Conservation (phyloP, 371 early-diverging fungal species). For the Zychaea mexicana region DNA sequence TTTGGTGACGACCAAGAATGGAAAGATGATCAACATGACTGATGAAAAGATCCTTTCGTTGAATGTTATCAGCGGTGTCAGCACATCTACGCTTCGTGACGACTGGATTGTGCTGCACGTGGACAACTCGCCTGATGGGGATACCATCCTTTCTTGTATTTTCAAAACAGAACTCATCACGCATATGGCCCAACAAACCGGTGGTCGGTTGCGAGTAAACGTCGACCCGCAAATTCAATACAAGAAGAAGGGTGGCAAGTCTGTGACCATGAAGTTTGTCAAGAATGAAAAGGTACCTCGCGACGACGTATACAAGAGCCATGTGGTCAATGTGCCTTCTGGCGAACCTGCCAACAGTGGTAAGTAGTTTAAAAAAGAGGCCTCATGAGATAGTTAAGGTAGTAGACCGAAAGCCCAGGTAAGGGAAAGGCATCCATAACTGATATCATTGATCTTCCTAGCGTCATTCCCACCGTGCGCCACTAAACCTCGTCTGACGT, state of each 20-base stretch:
- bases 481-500: conserved; percentile 34
- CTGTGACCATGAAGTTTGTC: conserved; percentile 74
- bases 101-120: conserved; percentile 85
- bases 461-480: conserved; percentile 66
- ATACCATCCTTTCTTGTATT: conserved; percentile 42
- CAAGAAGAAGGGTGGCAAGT: conserved; percentile 77
- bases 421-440: too few species aligned
- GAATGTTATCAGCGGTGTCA: conserved; percentile 55
- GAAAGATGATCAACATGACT: conserved; percentile 55
- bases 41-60: conserved; percentile 57
- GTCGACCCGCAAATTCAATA: conserved; percentile 64
- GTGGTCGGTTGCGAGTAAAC: conserved; percentile 62
- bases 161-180: conserved; percentile 90
- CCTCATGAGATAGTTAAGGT: background rate
- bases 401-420: too few species aligned
- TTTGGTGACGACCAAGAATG: conserved; percentile 58
- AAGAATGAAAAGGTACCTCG: conserved; percentile 69
- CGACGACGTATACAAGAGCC: conserved; percentile 75
- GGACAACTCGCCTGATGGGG: conserved; percentile 64
- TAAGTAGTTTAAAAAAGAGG: conserved; percentile 13
- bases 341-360: conserved; percentile 73
- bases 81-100: conserved; percentile 74
- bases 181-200: conserved; percentile 58
- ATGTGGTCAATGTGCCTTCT: conserved; percentile 68
- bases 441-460: too few species aligned